A percentile compares a stretch with the other conserved stretches of the same genome.
phyloP scores from a whole-genome alignment of 2,329 filamentous ascomycete genomes.

The Epicoccum sorghinum region DNA sequence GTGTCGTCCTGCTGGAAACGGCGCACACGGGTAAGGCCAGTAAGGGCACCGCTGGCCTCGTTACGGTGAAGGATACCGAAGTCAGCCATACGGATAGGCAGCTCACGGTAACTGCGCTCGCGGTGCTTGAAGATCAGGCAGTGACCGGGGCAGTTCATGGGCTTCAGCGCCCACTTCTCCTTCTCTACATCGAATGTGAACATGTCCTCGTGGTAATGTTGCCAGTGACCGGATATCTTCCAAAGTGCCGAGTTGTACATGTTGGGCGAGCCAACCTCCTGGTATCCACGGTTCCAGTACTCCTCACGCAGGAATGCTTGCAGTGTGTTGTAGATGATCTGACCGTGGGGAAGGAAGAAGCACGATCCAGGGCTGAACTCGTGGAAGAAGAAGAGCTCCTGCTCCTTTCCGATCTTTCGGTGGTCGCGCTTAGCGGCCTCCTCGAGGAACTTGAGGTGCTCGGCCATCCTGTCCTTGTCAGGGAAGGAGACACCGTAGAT shows the following conservation, averaged over 20 bases:
- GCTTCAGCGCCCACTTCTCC: slow-evolving; percentile 84
- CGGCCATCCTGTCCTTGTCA: slow-evolving; percentile 91
- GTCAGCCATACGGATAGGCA: slow-evolving; percentile 91
- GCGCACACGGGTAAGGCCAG: slow-evolving; percentile 87
- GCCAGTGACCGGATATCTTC: slow-evolving; percentile 96
- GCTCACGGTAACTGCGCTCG: slow-evolving; percentile 83
- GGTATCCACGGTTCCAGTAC: slow-evolving; percentile 92
- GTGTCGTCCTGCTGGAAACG: slow-evolving; percentile 96
- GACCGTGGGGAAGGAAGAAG: slow-evolving; percentile 91
- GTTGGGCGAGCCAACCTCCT: slow-evolving; percentile 94
- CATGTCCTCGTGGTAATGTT: slow-evolving; percentile 93
- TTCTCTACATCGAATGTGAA: slow-evolving; percentile 86
- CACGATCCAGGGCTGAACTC: slow-evolving; percentile 90
- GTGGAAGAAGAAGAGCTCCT: slow-evolving; percentile 98
- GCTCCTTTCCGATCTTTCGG: slow-evolving; percentile 88
- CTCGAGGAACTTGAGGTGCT: slow-evolving; percentile 93
- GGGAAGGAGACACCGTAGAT: slow-evolving; percentile 98
- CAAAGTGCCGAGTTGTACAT: slow-evolving; percentile 94
- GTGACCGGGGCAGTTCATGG: slow-evolving; percentile 98
- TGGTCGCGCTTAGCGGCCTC: slow-evolving; percentile 99
- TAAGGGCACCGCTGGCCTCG: slow-evolving; percentile 89
- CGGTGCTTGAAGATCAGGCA: slow-evolving; percentile 85
- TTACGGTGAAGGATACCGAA: slow-evolving; percentile 96
- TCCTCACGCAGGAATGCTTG: slow-evolving; percentile 81
- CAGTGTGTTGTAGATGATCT: slow-evolving; percentile 90